A percentile compares a stretch with the other conserved stretches of the same genome.
Evolutionary conservation across 371 early-diverging fungal genomes (phyloP).

Genomic region (Entomophthora muscae): DNA sequence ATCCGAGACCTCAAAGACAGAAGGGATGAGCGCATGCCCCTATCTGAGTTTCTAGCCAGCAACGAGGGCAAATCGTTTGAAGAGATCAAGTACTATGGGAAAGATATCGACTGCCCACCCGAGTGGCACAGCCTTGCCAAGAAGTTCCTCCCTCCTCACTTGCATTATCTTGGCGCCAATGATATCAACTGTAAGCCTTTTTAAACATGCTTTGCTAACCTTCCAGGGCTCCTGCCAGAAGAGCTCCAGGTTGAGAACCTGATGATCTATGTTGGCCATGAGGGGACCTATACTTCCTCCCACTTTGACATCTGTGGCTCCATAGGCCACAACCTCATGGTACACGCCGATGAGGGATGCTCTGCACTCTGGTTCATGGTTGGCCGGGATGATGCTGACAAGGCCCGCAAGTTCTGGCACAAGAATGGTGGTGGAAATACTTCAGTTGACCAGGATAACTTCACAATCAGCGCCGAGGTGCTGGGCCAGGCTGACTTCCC

Average conservation of each 20-base stretch:
- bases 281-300: conserved; percentile 18
- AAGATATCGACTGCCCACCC: conserved; percentile 16
- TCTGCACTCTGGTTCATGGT: conserved; percentile 23
- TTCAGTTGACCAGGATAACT: conserved; percentile 2
- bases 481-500: conserved; percentile 12
- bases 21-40: background rate
- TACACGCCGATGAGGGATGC: conserved; percentile 15
- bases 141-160: conserved; percentile 11
- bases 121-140: conserved; percentile 13
- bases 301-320: conserved; percentile 21
- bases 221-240: background rate
- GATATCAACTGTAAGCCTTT: conserved; percentile 13
- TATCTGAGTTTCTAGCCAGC: background rate
- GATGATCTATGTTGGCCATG: no score
- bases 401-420: conserved; percentile 14
- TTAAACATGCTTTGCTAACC: no score
- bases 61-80: no score
- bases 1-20: no score
- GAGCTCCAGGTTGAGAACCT: conserved; percentile 15
- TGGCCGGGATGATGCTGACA: conserved; percentile 10
- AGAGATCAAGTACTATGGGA: conserved; percentile 11
- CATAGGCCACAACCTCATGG: conserved; percentile 21
- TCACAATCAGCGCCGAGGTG: conserved; percentile 11
- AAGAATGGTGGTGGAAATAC: conserved; percentile 9
- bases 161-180: conserved; percentile 15